Percentiles rank a stretch among this genome's conserved stretches.
Conservation (phyloP, 768 basidiomycete species). For the Mycena kentingensis region DNA sequence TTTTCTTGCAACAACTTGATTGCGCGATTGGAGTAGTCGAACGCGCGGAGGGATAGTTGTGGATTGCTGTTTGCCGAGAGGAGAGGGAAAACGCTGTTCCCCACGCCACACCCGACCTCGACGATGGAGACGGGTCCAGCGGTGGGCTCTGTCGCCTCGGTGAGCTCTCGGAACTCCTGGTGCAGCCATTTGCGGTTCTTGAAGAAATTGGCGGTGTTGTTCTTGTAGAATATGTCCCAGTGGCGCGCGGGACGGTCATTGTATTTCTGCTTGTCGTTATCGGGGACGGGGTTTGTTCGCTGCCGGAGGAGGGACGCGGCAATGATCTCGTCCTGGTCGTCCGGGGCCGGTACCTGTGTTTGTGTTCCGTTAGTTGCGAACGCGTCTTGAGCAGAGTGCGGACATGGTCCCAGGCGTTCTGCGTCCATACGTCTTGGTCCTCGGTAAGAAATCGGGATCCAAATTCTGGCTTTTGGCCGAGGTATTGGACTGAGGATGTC, state of each 20-base stretch:
- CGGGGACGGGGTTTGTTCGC: conserved; percentile 68
- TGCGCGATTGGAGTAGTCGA: conserved; percentile 89
- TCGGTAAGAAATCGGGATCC: conserved; percentile 75
- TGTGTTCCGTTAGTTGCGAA: too few species aligned
- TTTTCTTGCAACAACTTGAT: conserved; percentile 90
- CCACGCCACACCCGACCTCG: conserved; percentile 95
- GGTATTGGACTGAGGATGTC: conserved; percentile 69
- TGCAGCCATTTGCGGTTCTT: conserved; percentile 93
- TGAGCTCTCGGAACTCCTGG: conserved; percentile 92
- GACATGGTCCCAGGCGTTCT: conserved; percentile 93
- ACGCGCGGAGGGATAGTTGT: conserved; percentile 70
- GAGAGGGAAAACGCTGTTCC: conserved; percentile 93
- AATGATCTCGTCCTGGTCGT: conserved; percentile 78
- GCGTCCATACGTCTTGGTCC: conserved; percentile 75
- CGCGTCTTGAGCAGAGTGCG: too few species aligned
- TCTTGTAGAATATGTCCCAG: conserved; percentile 93
- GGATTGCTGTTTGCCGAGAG: conserved; percentile 84
- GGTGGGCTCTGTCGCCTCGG: conserved; percentile 64
- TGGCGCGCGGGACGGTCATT: conserved; percentile 73
- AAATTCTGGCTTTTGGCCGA: conserved; percentile 62
- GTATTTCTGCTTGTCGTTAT: conserved; percentile 68
- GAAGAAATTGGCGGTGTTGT: conserved; percentile 87
- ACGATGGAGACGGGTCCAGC: conserved; percentile 77
- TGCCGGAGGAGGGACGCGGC: conserved; percentile 71
- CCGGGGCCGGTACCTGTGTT: conserved; percentile 77